Conservation (phyloP, 2,329 filamentous ascomycete genomes). For the Harringtonia aguacate region DNA sequence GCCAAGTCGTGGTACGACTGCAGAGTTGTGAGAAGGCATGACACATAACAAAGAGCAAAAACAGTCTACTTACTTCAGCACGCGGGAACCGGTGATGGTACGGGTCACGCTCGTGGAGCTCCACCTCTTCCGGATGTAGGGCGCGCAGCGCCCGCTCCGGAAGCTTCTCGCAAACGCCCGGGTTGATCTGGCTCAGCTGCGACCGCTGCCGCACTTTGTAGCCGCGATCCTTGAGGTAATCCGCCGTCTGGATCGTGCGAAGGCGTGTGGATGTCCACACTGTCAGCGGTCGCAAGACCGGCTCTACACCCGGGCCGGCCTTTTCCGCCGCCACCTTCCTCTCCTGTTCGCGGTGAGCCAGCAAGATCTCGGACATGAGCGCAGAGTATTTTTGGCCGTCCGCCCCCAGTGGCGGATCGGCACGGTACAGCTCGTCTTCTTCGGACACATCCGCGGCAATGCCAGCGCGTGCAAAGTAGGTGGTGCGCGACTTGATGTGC, state of each 20-base stretch:
- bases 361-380: conserved; percentile 75
- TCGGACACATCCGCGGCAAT: conserved; percentile 74
- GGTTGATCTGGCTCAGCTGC: conserved; percentile 95
- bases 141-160: conserved; percentile 70
- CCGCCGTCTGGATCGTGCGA: conserved; percentile 81
- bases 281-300: conserved; percentile 55
- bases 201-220: conserved; percentile 85
- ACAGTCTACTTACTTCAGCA: conserved; percentile 58
- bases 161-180: conserved; percentile 90
- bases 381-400: conserved; percentile 71
- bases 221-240: conserved; percentile 66
- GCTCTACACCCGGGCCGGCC: conserved; percentile 54
- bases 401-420: conserved; percentile 73
- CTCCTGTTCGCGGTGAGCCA: conserved; percentile 77
- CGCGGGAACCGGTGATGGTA: conserved; percentile 95
- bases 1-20: conserved; percentile 97
- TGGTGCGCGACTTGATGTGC: conserved; percentile 90
- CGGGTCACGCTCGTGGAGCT: conserved; percentile 86
- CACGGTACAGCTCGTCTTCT: conserved; percentile 87
- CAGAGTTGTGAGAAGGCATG: neutral
- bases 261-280: conserved; percentile 93
- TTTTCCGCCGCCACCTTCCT: conserved; percentile 56
- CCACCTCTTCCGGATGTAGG: conserved; percentile 81
- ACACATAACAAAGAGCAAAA: conserved; percentile 3
- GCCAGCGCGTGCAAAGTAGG: conserved; percentile 84